These are phyloP conservation scores for Boehmeria nivea DNA, from an alignment of 306 rosid genomes.

Conservation along the genomic window DNA sequence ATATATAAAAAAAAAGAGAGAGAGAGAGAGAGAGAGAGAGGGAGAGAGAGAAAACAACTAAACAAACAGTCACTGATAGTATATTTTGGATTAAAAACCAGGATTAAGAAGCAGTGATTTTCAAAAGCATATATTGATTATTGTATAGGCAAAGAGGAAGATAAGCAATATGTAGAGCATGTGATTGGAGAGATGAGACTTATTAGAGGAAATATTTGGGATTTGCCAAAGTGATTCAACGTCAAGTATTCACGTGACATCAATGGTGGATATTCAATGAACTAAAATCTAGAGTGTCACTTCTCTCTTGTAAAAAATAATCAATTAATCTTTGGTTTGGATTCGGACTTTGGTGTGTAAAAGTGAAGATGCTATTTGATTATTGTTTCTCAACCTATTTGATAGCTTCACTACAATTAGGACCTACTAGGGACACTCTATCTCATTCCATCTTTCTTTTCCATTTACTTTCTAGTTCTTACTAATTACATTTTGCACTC, in stretches of 20 bases:
- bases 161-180: too few relatives aligned
- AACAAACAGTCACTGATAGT: not conserved
- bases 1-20: too few relatives aligned
- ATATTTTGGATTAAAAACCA: too few relatives aligned
- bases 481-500: too few relatives aligned
- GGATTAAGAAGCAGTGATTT: too few relatives aligned
- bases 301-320: conserved; percentile 17
- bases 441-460: too few relatives aligned
- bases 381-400: not conserved
- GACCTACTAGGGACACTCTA: too few relatives aligned
- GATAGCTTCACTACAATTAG: not conserved
- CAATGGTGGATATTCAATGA: conserved; percentile 25
- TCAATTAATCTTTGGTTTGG: conserved; percentile 10
- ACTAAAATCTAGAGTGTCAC: conserved; percentile 19
- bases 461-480: too few relatives aligned
- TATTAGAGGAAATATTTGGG: not conserved
- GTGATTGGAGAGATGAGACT: too few relatives aligned
- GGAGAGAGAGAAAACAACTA: not conserved
- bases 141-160: not conserved
- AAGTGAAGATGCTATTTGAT: conserved; percentile 4
- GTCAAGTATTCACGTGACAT: conserved; percentile 38
- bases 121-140: too few relatives aligned
- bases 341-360: not conserved
- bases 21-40: not conserved
- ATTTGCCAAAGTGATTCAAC: conserved; percentile 2